Percentiles rank a stretch among this genome's conserved stretches.
Evolutionary conservation across 2,329 filamentous ascomycete genomes (phyloP).

Genomic region (Fusarium beomiforme): DNA sequence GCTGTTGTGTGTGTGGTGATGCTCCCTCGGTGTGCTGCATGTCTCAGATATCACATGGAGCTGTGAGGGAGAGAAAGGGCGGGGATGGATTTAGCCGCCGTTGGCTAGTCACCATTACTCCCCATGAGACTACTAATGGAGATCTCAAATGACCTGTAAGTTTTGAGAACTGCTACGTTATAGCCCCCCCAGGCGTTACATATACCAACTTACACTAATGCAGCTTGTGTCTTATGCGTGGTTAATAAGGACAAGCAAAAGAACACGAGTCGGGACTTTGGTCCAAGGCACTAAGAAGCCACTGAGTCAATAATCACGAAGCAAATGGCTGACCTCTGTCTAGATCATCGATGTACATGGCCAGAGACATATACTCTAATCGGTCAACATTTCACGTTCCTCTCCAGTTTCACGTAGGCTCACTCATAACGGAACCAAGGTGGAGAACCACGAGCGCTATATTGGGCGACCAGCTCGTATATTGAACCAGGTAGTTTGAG

Average conservation of each 20-base stretch:
- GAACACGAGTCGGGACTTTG: slow-evolving; percentile 9
- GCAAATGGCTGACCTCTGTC: slow-evolving; percentile 8
- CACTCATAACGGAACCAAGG: slow-evolving; percentile 25
- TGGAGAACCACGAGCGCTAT: slow-evolving; percentile 17
- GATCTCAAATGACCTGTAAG: slow-evolving; percentile 34
- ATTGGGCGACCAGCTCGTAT: slow-evolving; percentile 9
- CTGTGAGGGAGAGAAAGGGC: slow-evolving; percentile 17
- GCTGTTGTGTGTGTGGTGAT: slow-evolving; percentile 14
- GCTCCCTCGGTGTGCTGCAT: slow-evolving; percentile 33
- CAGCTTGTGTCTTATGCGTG: slow-evolving; percentile 16
- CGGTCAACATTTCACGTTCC: slow-evolving; percentile 32
- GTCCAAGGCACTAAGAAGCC: not conserved
- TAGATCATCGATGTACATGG: slow-evolving; percentile 17
- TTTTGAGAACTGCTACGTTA: slow-evolving; percentile 13
- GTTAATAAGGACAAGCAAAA: slow-evolving; percentile 23
- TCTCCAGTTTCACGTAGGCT: slow-evolving; percentile 30
- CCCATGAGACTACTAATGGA: slow-evolving; percentile 29
- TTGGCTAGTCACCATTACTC: slow-evolving; percentile 24
- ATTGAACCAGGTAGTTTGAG: not conserved
- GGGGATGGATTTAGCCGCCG: slow-evolving; percentile 16
- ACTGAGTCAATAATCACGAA: slow-evolving; percentile 14
- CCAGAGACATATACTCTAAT: slow-evolving; percentile 21
- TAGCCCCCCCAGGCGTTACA: slow-evolving; percentile 8
- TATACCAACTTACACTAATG: slow-evolving; percentile 18
- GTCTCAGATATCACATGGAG: slow-evolving; percentile 44